Conservation (phyloP, 176 grass and related monocot species). For the Saccharum officinarum region DNA sequence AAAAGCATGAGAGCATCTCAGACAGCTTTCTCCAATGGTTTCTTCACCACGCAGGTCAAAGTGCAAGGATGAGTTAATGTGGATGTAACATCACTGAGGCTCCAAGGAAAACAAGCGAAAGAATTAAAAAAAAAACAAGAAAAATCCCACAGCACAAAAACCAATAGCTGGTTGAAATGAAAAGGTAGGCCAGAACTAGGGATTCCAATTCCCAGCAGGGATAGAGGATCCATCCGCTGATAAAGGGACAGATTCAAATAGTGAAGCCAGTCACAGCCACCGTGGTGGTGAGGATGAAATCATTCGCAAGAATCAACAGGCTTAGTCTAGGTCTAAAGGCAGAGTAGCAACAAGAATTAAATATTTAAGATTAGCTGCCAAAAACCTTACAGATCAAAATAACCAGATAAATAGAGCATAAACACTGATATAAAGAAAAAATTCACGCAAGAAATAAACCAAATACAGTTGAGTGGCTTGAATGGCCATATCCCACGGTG, state of each 20-base stretch:
- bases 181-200: not conserved
- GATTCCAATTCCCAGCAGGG: not conserved
- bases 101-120: not conserved
- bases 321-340: not conserved
- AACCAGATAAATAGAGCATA: not conserved
- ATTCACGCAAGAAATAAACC: not conserved
- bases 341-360: not conserved
- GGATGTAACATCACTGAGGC: conserved; percentile 53
- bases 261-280: not conserved
- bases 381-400: not conserved
- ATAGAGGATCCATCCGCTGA: too few relatives aligned
- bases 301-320: not conserved
- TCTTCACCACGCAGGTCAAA: conserved; percentile 51
- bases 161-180: not conserved
- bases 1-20: conserved; percentile 31
- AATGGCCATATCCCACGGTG: not conserved
- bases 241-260: not conserved
- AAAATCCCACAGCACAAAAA: not conserved
- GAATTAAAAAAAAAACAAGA: not conserved
- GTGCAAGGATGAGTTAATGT: conserved; percentile 52
- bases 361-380: not conserved
- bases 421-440: not conserved
- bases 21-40: conserved; percentile 39
- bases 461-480: not conserved
- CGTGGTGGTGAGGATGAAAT: not conserved